These are phyloP conservation scores for Harringtonia aguacate DNA, from an alignment of 2,329 filamentous ascomycete species.

Conservation along the genomic window DNA sequence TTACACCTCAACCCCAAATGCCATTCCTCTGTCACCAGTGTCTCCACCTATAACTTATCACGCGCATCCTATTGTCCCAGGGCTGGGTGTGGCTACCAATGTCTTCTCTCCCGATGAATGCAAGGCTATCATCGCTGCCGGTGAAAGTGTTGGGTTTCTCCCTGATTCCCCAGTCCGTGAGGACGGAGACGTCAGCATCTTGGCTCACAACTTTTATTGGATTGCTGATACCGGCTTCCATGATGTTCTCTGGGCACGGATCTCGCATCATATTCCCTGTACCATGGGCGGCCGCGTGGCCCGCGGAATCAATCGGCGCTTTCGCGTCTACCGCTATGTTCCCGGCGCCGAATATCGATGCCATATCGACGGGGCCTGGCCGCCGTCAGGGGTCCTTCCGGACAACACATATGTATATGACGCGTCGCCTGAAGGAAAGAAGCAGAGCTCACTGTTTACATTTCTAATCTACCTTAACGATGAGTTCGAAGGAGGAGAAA, in stretches of 20 bases:
- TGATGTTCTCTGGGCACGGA: slow-evolving; percentile 50
- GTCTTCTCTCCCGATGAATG: slow-evolving; percentile 53
- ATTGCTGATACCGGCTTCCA: slow-evolving; percentile 53
- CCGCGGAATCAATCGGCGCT: slow-evolving; percentile 56
- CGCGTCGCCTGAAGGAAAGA: slow-evolving; percentile 43
- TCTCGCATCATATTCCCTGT: slow-evolving; percentile 45
- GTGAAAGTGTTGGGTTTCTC: slow-evolving; percentile 53
- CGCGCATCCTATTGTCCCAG: slow-evolving; percentile 51
- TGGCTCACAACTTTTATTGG: slow-evolving; percentile 69
- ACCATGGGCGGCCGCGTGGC: slow-evolving; percentile 44
- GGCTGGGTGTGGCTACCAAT: slow-evolving; percentile 47
- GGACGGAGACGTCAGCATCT: slow-evolving; percentile 52
- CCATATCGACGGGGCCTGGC: slow-evolving; percentile 65
- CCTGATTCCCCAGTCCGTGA: slow-evolving; percentile 57
- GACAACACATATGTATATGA: slow-evolving; percentile 56
- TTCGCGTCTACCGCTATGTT: slow-evolving; percentile 62
- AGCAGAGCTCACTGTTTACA: slow-evolving; percentile 58
- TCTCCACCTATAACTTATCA: slow-evolving; percentile 39
- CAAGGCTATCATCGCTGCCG: slow-evolving; percentile 54
- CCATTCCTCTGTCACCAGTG: slow-evolving; percentile 37
- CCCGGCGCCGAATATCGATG: slow-evolving; percentile 62
- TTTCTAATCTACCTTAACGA: slow-evolving; percentile 62
- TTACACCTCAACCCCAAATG: slow-evolving; percentile 47
- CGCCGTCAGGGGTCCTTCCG: slow-evolving; percentile 52
- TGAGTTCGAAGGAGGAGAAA: slow-evolving; percentile 62